Evolutionary conservation across 2,329 filamentous ascomycete genomes (phyloP), one percentile per base, ranked within the genome.

Genomic region (Colletotrichum orchidophilum): DNA sequence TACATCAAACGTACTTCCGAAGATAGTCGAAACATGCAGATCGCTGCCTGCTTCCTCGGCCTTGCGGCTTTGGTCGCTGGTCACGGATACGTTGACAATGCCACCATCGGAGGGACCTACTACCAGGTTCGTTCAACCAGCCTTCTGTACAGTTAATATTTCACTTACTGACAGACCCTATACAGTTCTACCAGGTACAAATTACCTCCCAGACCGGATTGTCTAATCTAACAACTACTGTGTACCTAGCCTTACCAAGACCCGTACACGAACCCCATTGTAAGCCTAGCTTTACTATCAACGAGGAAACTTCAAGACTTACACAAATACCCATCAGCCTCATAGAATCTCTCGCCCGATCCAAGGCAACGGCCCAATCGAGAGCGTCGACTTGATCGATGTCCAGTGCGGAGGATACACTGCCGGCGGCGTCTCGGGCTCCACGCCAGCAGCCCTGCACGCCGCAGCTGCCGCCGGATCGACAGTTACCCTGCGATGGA

Each of bases 361-460:
- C 66, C 83, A 87, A 69, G 88, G 88, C 46, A 90, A 90, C 77
- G 88, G 89, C 3, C 88, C 88, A 0, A 84, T 91, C 26, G 79
- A 86, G 66, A 85, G 90, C 66, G 77, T 90, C 8, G 83, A 83
- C 2, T 81, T 83, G 13, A 81, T 85, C 66, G 88, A 90, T 72
- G 63, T 91, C 8, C 87, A 90, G 76, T 91, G 89, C 79, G 85
- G 85, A 55, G 87, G 87, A 26, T 87, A 84, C 63, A 81, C 84
- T 4, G 86, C 79, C 18, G 85, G 85, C 8, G 86, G 86, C 24
- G 76, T 82, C 66, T 76, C 79, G 5, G 88, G 86, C 21, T 86
- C 86, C 7, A 76, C 79, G 29, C 88, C 88, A 5, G 88, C 88
- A 2, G 77, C 84, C 4, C 82, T 91, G 0, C 87, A 88, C 72